Conservation (phyloP, 352 stramenopile species). For the Thalassiosira livingstoniorum region DNA sequence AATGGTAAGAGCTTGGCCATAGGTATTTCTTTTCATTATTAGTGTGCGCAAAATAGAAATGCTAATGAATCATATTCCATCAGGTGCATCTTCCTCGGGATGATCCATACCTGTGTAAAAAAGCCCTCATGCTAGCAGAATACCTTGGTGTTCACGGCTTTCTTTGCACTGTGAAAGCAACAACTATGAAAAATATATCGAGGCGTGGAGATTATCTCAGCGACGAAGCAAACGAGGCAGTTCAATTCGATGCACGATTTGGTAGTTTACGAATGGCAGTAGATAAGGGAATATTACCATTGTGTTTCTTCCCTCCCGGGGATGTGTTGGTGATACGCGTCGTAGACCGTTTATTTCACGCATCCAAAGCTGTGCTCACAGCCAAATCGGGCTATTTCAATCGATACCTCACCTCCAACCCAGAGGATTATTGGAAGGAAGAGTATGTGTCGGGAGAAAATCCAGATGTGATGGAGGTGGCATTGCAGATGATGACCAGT, state of each 20-base stretch:
- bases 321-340: slow-evolving; percentile 14
- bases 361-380: slow-evolving; percentile 23
- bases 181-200: slow-evolving; percentile 35
- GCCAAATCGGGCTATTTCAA: slow-evolving; percentile 29
- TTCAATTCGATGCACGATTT: slow-evolving; percentile 34
- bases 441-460: slow-evolving; percentile 22
- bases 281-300: slow-evolving; percentile 28
- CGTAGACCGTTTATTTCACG: slow-evolving; percentile 20
- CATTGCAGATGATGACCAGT: slow-evolving; percentile 26
- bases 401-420: slow-evolving; percentile 12
- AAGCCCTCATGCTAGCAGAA: slow-evolving; percentile 28
- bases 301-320: slow-evolving; percentile 19
- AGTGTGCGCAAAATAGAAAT: too few relatives aligned
- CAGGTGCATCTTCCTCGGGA: slow-evolving; percentile 12
- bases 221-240: slow-evolving; percentile 22
- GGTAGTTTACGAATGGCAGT: slow-evolving; percentile 12
- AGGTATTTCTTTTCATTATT: too few relatives aligned
- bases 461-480: slow-evolving; percentile 31
- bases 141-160: slow-evolving; percentile 27
- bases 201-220: slow-evolving; percentile 24
- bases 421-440: slow-evolving; percentile 20
- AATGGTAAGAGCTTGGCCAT: too few relatives aligned
- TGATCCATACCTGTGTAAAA: slow-evolving; percentile 23
- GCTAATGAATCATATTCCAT: too few relatives aligned
- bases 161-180: slow-evolving; percentile 27